These are phyloP conservation scores for Claviceps humidiphila DNA, from an alignment of 2,329 filamentous ascomycete species.

Conservation along the genomic window DNA sequence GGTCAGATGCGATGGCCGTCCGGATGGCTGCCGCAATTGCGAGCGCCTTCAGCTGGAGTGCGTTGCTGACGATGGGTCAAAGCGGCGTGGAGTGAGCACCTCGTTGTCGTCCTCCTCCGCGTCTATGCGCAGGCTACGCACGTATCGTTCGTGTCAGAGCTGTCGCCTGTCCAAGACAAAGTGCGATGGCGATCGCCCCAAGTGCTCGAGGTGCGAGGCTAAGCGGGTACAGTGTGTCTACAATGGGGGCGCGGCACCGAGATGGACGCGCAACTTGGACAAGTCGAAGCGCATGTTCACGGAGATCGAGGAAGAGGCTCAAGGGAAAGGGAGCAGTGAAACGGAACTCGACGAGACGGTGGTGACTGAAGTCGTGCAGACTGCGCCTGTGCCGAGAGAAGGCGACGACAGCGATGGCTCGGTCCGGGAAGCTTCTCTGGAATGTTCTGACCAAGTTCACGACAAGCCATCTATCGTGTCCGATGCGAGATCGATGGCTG, in stretches of 20 bases:
- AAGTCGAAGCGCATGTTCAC: constrained; percentile 4
- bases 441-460: not conserved
- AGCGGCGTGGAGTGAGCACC: constrained; percentile 12
- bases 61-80: constrained; percentile 22
- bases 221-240: constrained; percentile 25
- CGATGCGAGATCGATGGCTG: not conserved
- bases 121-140: constrained; percentile 25
- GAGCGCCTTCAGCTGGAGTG: constrained; percentile 29
- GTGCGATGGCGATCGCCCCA: constrained; percentile 27
- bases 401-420: not conserved
- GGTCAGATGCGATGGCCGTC: constrained; percentile 30
- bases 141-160: constrained; percentile 26
- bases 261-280: constrained; percentile 23
- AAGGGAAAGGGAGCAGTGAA: not conserved
- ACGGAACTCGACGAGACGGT: not conserved
- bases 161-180: constrained; percentile 29
- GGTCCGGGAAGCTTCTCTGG: not conserved
- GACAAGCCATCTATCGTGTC: constrained; percentile 2
- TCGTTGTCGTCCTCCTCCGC: constrained; percentile 17
- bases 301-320: not conserved
- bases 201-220: constrained; percentile 21
- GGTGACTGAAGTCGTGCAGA: not conserved
- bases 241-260: constrained; percentile 23
- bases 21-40: constrained; percentile 28
- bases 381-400: not conserved